Percentiles rank a stretch among this genome's conserved stretches.
Evolutionary conservation across 257 asterid species (phyloP).

Genomic region (Solanum pinnatisectum): DNA sequence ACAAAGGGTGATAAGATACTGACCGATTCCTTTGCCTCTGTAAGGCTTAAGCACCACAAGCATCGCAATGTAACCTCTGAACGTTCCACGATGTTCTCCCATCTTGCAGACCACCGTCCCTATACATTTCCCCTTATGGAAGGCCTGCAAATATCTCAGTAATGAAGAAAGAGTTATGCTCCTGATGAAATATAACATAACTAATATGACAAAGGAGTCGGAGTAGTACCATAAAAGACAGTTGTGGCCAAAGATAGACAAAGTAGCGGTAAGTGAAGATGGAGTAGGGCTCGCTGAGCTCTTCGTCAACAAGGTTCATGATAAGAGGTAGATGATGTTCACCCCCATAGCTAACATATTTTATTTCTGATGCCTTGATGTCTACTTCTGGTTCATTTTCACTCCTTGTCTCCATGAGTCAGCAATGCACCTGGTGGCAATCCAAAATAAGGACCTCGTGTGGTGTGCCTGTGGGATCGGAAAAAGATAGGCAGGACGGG

Average conservation of each 20-base stretch:
- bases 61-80: constrained; percentile 95
- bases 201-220: background rate
- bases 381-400: constrained; percentile 22
- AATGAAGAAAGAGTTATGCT: background rate
- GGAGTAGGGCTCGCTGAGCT: constrained; percentile 95
- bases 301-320: constrained; percentile 91
- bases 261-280: constrained; percentile 96
- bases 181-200: background rate
- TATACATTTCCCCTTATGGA: constrained; percentile 73
- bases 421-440: background rate
- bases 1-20: background rate
- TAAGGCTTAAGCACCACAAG: constrained; percentile 81
- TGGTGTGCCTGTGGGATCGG: background rate
- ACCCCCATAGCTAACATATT: constrained; percentile 79
- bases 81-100: constrained; percentile 90
- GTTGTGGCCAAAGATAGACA: constrained; percentile 94
- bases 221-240: constrained; percentile 65
- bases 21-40: constrained; percentile 88
- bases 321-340: constrained; percentile 95
- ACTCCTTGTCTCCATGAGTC: constrained; percentile 2
- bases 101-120: constrained; percentile 95
- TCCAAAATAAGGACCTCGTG: background rate
- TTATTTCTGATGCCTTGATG: constrained; percentile 36
- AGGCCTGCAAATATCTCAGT: constrained; percentile 42
- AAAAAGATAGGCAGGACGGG: background rate